Evolutionary conservation across 306 rosid genomes (phyloP), one percentile per base, ranked within the genome.

Genomic region (Dryas drummondii): DNA sequence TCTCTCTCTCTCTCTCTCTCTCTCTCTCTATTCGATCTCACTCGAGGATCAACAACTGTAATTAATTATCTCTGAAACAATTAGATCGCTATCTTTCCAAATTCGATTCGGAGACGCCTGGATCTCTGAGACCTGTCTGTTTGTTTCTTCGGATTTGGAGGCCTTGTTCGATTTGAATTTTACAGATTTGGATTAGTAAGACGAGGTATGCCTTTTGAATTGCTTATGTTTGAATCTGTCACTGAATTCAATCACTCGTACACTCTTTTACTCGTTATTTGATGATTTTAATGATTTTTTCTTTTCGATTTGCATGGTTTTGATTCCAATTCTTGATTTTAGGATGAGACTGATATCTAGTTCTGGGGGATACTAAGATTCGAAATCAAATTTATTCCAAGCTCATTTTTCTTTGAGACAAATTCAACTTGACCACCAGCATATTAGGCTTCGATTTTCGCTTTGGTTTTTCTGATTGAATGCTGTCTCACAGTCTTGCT

Each of bases 11-110:
- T 46, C 37, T 32, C 27, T 10, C 27, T 46, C n/a, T 64, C 7
- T 41, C 32, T 32, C 37, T 32, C 27, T 10, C 27, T 46, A 50
- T 42, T 76, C 0, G 82, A 77, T 83, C 82, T 78, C 80, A 54
- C 51, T 55, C 26, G 7, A n/a, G 62, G 50, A 65, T n/a, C 57
- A 72, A 6, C 63, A 76, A 40, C 70, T 50, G 76, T 32, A 14
- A 80, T 62, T 32, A 32, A 32, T 6, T 54, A 15, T 77, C n/a
- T 81, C 44, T 46, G 9, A 53, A 56, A 80, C 83, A 83, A 84
- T 80, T 86, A 85, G 93, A 88, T 91, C 88, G 83, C 85, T 81
- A 52, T 53, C 14, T 46, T n/a, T 66, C 48, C 41, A 44, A 32
- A 79, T 80, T 87, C 56, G 76, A 79, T 74, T 83, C 68, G 57